phyloP scores from a whole-genome alignment of 345 rosid species.

The Lumnitzera littorea region DNA sequence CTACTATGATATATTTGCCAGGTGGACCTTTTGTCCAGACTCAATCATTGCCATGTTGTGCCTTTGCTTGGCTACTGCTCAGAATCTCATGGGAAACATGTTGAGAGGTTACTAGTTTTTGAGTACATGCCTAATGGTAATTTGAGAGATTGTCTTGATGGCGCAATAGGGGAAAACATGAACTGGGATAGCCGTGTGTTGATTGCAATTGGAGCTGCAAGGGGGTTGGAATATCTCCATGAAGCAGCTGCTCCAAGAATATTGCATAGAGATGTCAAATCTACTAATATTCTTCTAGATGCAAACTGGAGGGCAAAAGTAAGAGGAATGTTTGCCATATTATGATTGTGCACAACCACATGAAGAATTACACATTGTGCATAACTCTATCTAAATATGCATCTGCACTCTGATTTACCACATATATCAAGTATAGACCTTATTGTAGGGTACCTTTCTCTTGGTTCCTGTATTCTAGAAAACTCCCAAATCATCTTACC shows the following conservation, averaged over 20 bases:
- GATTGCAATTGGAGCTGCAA: conserved; percentile 93
- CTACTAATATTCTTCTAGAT: conserved; percentile 87
- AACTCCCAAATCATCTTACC: not conserved
- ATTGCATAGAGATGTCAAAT: conserved; percentile 93
- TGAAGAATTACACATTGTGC: too few species aligned
- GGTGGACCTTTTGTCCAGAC: conserved; percentile 81
- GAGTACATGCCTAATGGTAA: conserved; percentile 79
- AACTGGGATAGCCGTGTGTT: conserved; percentile 75
- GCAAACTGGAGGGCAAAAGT: conserved; percentile 87
- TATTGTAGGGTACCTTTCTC: not conserved
- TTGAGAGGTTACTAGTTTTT: conserved; percentile 79
- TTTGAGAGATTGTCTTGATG: conserved; percentile 79
- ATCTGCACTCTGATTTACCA: not conserved
- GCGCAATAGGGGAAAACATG: conserved; percentile 51
- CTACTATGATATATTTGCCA: conserved; percentile 21
- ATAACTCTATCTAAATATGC: not conserved
- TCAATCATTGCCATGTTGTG: conserved; percentile 92
- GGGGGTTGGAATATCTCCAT: conserved; percentile 97
- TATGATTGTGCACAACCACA: too few species aligned
- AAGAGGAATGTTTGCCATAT: conserved; percentile 12
- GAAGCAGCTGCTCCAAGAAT: conserved; percentile 98
- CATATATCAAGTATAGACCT: not conserved
- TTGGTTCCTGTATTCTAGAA: too few species aligned
- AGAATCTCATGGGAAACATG: conserved; percentile 67
- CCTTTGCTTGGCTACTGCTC: conserved; percentile 88